Conservation (phyloP, 2,329 filamentous ascomycete species). For the Colletotrichum chrysophilum region DNA sequence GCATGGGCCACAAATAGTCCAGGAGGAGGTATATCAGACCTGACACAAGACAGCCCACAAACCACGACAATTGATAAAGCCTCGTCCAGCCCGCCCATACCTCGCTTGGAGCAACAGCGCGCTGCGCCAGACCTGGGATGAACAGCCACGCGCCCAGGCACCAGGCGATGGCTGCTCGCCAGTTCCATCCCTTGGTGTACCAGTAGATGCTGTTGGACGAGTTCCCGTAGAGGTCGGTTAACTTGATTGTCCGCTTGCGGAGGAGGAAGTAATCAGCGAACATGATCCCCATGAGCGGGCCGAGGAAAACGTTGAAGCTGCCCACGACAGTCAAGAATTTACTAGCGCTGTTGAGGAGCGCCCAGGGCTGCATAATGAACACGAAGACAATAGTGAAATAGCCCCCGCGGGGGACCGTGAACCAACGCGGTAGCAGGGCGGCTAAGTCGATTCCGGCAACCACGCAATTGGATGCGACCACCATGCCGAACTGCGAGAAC, state of each 20-base stretch:
- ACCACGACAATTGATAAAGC: slow-evolving; percentile 27
- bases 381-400: slow-evolving; percentile 7
- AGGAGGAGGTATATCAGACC: slow-evolving; percentile 22
- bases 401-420: slow-evolving; percentile 3
- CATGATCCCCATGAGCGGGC: slow-evolving; percentile 37
- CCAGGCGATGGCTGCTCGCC: slow-evolving; percentile 17
- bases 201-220: slow-evolving; percentile 21
- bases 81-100: slow-evolving; percentile 26
- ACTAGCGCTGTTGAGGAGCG: slow-evolving; percentile 11
- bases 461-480: slow-evolving; percentile 1
- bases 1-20: slow-evolving; percentile 25
- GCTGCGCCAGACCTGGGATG: slow-evolving; percentile 23
- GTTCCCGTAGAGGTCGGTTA: slow-evolving; percentile 33
- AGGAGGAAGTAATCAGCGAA: slow-evolving; percentile 36
- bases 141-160: slow-evolving; percentile 18
- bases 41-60: slow-evolving; percentile 23
- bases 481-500: slow-evolving; percentile 11
- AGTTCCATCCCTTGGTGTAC: slow-evolving; percentile 23
- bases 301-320: slow-evolving; percentile 35
- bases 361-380: slow-evolving; percentile 25
- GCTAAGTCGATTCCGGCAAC: slow-evolving; percentile 27
- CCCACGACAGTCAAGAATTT: slow-evolving; percentile 28
- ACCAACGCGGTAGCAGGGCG: slow-evolving; percentile 26
- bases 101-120: slow-evolving; percentile 11
- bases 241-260: slow-evolving; percentile 35